Evolutionary conservation across 1,139 yeast species (phyloP), one percentile per base, ranked within the genome.

Genomic region (Hansenula anomala): DNA sequence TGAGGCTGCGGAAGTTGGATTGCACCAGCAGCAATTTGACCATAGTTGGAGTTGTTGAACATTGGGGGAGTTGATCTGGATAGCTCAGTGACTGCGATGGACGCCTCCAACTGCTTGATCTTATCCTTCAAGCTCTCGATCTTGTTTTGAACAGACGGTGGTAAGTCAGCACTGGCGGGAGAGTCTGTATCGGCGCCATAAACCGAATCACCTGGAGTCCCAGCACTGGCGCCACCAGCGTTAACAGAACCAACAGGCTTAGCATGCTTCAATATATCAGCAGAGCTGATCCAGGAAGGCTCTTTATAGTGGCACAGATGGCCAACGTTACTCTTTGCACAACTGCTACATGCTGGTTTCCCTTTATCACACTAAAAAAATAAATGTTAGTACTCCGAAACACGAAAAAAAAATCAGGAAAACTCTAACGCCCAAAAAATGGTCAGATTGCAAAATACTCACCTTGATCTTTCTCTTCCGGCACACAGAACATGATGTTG

Each of bases 321-420:
- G 25, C 74, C 73, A 17, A 78, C 77, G 18, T 78, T 75, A 51
- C 77, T 77, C 59, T 74, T 75, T 35, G 65, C 63, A 59, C 87
- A 80, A 29, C 78, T 67, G 7, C 79, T 73, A 57, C 87, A 80
- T n/a, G 71, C 68, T 1, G 87, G 87, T 47, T 71, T 70, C 30
- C 63, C 66, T 48, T 82, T 65, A 52, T 80, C 86, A 66, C 87
- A 80, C 52, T 38, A 28, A 22, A 8, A 6, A 27, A 16, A 22
- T n/a, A 8, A 11, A 11, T 22, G 31, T 37, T 25, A 32, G 24
- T 25, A 24, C 28, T 24, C 34, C 34, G 28, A 32, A 4, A 13
- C 30, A 11, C 19, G 14, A 10, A 14, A 30, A 30, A 20, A 22
- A 15, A n/a, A 6, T 9, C 11, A 12, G n/a, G n/a, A n/a, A n/a